These are phyloP conservation scores for Stagonosporopsis cucurbitacearum DNA, from an alignment of 2,329 filamentous ascomycete genomes.

Conservation along the genomic window DNA sequence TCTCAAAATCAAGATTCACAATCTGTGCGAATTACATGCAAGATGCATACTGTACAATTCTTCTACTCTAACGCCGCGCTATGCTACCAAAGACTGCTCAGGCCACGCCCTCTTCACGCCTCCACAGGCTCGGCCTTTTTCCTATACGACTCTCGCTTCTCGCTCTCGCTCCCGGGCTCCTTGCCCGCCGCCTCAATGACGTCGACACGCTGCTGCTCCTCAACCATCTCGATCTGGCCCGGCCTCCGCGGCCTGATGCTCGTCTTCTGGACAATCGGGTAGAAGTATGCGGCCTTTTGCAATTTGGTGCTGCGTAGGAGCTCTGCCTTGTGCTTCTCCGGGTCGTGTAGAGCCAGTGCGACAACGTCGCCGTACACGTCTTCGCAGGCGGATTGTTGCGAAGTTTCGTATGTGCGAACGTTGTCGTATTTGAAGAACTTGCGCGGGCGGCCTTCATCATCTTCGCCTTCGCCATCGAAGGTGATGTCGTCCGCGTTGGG, in stretches of 20 bases:
- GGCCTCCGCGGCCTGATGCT: conserved; percentile 57
- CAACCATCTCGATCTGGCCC: conserved; percentile 47
- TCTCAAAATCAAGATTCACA: not conserved
- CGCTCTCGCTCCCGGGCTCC: conserved; percentile 59
- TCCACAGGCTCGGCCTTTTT: conserved; percentile 52
- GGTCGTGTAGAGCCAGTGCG: conserved; percentile 65
- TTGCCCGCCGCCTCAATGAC: conserved; percentile 60
- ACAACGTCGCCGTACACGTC: conserved; percentile 63
- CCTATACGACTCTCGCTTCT: conserved; percentile 54
- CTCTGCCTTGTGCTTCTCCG: conserved; percentile 48
- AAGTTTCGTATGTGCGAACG: conserved; percentile 66
- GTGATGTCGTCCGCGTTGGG: conserved; percentile 56
- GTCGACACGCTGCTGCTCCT: conserved; percentile 58
- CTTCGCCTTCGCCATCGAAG: conserved; percentile 41
- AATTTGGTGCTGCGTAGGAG: conserved; percentile 44
- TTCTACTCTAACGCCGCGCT: conserved; percentile 21
- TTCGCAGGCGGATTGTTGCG: conserved; percentile 58
- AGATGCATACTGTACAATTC: conserved; percentile 10
- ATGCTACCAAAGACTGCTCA: conserved; percentile 9
- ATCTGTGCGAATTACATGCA: not conserved
- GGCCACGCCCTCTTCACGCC: conserved; percentile 2
- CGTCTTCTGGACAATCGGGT: conserved; percentile 65
- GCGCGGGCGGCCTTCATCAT: conserved; percentile 54
- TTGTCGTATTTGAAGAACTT: conserved; percentile 64
- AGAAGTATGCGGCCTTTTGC: conserved; percentile 66